These are phyloP conservation scores for Apiospora malaysiana DNA, from an alignment of 2,329 filamentous ascomycete species.

Conservation along the genomic window DNA sequence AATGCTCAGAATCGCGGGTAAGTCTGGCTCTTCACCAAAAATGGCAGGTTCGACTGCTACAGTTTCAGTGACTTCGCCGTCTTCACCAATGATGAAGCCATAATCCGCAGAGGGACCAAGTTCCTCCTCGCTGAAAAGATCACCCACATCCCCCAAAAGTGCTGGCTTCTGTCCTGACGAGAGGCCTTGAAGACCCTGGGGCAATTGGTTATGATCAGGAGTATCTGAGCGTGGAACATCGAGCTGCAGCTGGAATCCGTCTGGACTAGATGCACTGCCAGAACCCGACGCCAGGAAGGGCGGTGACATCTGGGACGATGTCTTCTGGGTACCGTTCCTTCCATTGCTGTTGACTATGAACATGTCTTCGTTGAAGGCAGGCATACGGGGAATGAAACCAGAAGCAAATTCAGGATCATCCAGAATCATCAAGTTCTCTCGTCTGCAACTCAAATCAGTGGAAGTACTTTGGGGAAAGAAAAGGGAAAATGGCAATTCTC, in stretches of 20 bases:
- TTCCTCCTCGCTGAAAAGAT: constrained; percentile 44
- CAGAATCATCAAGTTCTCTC: constrained; percentile 74
- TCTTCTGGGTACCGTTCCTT: constrained; percentile 34
- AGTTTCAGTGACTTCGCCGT: constrained; percentile 54
- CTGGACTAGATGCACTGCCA: constrained; percentile 29
- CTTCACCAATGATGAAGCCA: constrained; percentile 56
- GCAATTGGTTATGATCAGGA: constrained; percentile 29
- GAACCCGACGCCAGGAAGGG: constrained; percentile 28
- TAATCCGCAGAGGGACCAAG: constrained; percentile 46
- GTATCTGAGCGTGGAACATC: constrained; percentile 35
- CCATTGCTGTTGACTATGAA: constrained; percentile 39
- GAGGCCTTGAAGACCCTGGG: constrained; percentile 35
- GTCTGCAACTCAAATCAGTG: constrained; percentile 53
- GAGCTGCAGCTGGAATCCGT: constrained; percentile 32
- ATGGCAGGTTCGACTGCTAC: constrained; percentile 26
- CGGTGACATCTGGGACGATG: constrained; percentile 38
- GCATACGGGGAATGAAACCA: constrained; percentile 59
- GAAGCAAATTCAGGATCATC: constrained; percentile 86
- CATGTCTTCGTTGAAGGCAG: constrained; percentile 60
- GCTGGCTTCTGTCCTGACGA: constrained; percentile 36
- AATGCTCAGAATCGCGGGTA: constrained; percentile 47
- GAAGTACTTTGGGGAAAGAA: background rate
- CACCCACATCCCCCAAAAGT: constrained; percentile 28
- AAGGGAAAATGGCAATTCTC: constrained; percentile 36
- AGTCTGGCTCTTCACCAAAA: constrained; percentile 46